phyloP scores from a whole-genome alignment of 1,139 yeast genomes.

The Taiozyma sp. region DNA sequence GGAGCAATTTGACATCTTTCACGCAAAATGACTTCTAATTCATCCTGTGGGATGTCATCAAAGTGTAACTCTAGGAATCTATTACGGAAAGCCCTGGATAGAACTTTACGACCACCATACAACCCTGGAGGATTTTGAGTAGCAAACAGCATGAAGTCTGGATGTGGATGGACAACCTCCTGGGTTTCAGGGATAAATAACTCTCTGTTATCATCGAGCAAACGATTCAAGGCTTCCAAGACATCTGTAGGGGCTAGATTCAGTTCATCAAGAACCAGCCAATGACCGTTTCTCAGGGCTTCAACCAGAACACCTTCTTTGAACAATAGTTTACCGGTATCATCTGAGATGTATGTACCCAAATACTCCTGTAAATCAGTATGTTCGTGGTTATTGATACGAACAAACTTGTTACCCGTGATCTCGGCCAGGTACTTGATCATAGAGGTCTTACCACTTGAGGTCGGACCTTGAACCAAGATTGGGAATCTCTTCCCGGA shows the following conservation, averaged over 20 bases:
- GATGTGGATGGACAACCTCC: conserved; percentile 91
- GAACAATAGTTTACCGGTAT: conserved; percentile 75
- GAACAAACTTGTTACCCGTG: conserved; percentile 93
- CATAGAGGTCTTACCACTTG: conserved; percentile 98
- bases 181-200: conserved; percentile 95
- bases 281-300: conserved; percentile 88
- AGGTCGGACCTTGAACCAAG: conserved; percentile 97
- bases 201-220: conserved; percentile 94
- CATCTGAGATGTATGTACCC: conserved; percentile 89
- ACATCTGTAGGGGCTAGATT: conserved; percentile 98
- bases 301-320: conserved; percentile 92
- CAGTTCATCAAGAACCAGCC: conserved; percentile 96
- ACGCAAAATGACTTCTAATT: conserved; percentile 79
- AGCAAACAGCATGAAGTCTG: conserved; percentile 95
- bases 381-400: conserved; percentile 97
- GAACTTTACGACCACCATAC: conserved; percentile 92
- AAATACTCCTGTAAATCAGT: conserved; percentile 95
- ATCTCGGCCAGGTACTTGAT: conserved; percentile 83
- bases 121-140: conserved; percentile 98
- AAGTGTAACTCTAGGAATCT: conserved; percentile 93
- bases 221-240: conserved; percentile 88
- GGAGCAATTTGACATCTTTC: conserved; percentile 95
- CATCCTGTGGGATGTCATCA: conserved; percentile 96
- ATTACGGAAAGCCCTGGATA: conserved; percentile 93
- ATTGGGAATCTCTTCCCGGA: conserved; percentile 89